Conservation (phyloP, 2,329 filamentous ascomycete genomes). For the Cryphonectria naterciae region DNA sequence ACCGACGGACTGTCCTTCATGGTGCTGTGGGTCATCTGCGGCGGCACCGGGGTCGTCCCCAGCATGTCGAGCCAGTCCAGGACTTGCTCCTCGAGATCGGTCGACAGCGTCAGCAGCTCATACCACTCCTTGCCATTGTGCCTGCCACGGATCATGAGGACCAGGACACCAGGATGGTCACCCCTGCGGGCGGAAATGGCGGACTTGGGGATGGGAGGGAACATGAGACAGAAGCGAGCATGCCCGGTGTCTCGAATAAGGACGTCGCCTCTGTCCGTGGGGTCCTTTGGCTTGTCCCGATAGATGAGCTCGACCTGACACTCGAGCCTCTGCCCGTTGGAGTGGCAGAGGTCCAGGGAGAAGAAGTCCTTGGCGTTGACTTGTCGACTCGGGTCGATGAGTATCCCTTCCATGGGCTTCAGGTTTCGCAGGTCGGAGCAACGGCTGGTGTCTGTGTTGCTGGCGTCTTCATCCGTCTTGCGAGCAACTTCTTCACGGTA, state of each 20-base stretch:
- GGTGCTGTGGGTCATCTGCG: slow-evolving; percentile 31
- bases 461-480: slow-evolving; percentile 80
- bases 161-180: slow-evolving; percentile 69
- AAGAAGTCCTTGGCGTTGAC: slow-evolving; percentile 92
- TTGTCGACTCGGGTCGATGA: slow-evolving; percentile 75
- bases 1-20: slow-evolving; percentile 1
- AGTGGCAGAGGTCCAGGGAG: slow-evolving; percentile 81
- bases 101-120: slow-evolving; percentile 77
- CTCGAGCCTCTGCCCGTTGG: slow-evolving; percentile 85
- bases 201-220: slow-evolving; percentile 79
- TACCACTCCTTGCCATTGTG: slow-evolving; percentile 73
- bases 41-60: slow-evolving; percentile 55
- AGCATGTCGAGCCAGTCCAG: slow-evolving; percentile 88
- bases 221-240: slow-evolving; percentile 78
- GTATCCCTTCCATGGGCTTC: slow-evolving; percentile 68
- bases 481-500: slow-evolving; percentile 71
- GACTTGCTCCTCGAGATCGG: slow-evolving; percentile 76
- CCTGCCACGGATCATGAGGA: slow-evolving; percentile 83
- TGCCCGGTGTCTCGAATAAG: slow-evolving; percentile 88
- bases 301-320: slow-evolving; percentile 88
- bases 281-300: slow-evolving; percentile 74
- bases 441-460: slow-evolving; percentile 78
- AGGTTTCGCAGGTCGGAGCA: slow-evolving; percentile 80
- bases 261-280: slow-evolving; percentile 76
- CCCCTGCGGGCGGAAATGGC: slow-evolving; percentile 81